A percentile compares a stretch with the other conserved stretches of the same genome.
phyloP scores from a whole-genome alignment of 768 basidiomycete species.

The Tylopilus felleus region DNA sequence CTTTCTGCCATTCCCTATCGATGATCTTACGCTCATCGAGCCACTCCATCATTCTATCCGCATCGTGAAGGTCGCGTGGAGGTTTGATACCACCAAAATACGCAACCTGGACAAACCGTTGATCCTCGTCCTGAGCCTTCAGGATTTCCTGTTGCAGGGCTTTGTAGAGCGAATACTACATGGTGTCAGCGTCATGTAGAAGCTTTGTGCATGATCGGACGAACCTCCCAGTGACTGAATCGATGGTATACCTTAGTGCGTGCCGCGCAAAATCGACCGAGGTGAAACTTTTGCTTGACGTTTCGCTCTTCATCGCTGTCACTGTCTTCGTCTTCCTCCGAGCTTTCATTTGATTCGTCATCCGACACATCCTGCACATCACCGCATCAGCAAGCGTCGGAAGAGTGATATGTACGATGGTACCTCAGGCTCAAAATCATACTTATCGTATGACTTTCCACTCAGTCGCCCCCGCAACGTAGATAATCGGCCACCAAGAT shows the following conservation, averaged over 20 bases:
- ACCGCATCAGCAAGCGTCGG: not conserved
- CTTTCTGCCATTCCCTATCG: constrained; percentile 63
- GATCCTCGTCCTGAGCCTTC: constrained; percentile 43
- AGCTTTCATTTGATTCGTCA: constrained; percentile 25
- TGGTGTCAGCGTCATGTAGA: constrained; percentile 5
- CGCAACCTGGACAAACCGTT: constrained; percentile 55
- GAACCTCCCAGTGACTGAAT: constrained; percentile 83
- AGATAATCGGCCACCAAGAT: constrained; percentile 67
- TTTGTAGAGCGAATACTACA: constrained; percentile 64
- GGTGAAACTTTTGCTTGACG: constrained; percentile 44
- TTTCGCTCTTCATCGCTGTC: constrained; percentile 5
- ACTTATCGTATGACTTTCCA: constrained; percentile 67
- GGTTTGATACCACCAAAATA: constrained; percentile 52
- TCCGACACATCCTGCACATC: constrained; percentile 17
- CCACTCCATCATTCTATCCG: constrained; percentile 82
- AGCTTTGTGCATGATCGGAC: constrained; percentile 16
- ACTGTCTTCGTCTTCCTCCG: constrained; percentile 17
- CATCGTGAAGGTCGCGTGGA: constrained; percentile 64
- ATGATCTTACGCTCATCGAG: constrained; percentile 68
- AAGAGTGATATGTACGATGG: not conserved
- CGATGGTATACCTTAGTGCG: constrained; percentile 66
- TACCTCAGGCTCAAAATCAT: constrained; percentile 71
- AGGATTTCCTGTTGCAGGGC: constrained; percentile 56
- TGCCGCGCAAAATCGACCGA: constrained; percentile 79
- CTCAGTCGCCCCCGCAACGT: constrained; percentile 57